Base-by-base conservation (phyloP, 2,329 filamentous ascomycete species). In the Fusarium equiseti region DNA sequence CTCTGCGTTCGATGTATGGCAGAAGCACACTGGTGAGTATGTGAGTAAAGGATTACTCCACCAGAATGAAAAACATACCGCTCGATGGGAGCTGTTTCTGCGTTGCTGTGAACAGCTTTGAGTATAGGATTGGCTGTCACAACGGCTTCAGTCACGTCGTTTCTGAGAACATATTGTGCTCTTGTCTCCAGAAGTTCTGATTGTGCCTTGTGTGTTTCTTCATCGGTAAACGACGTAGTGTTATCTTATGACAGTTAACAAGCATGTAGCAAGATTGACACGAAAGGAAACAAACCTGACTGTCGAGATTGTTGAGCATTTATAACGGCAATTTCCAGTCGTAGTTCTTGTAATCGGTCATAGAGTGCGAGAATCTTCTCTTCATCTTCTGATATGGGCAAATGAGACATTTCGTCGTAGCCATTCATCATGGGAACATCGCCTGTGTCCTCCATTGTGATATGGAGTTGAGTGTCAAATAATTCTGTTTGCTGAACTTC, bases 121-220 rank as follows among this genome's bases (percentile, higher is more conserved):
- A 97, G 83, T 43, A 92, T 89, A 10, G 94, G 93, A 74, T 93
- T 91, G 60, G 90, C 90, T 72, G 89, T 88, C 71, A 96, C 80
- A 56, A 93, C 89, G 49, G 86, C 89, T 66, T 92, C 89, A 24
- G 90, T 84, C 24, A 92, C 89, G 66, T 89, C 89, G 77, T 91
- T 91, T 68, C 89, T 89, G 59, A 95, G 84, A 43, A 89, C 85
- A 79, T 93, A 92, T 62, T 86, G 85, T 59, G 92, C 90, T 76
- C 90, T 89, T 27, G 92, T 89, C 72, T 93, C 87, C 31, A 95
- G 84, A 24, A 93, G 86, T 53, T 90, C 89, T 57, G 85, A 84
- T 78, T 94, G 89, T 9, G 89, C 89, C 45, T 83, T 82, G 68
- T 86, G 83, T 46, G 89, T 77, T 72, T 87, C 83, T 71, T 88